Conservation (phyloP, 2,329 filamentous ascomycete genomes). For the Trichoderma sp. region DNA sequence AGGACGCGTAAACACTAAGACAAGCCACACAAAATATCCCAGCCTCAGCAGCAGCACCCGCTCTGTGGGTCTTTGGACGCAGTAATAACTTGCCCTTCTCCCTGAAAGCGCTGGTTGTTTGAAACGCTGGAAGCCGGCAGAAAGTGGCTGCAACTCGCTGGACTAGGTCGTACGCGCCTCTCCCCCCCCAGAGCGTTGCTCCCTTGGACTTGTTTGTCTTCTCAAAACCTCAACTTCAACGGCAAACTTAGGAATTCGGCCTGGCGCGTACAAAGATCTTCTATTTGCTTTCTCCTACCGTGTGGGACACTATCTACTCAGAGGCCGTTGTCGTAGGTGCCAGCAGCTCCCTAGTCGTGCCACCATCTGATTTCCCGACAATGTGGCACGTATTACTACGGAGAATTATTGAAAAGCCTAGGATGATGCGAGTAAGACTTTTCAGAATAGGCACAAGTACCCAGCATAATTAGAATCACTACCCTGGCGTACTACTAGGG, state of each 20-base stretch:
- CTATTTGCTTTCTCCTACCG: background rate
- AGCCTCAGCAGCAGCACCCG: background rate
- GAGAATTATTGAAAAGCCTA: background rate
- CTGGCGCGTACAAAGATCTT: background rate
- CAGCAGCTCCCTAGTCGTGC: background rate
- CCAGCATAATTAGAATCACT: background rate
- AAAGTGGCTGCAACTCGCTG: constrained; percentile 14
- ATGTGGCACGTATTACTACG: background rate
- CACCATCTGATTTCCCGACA: background rate
- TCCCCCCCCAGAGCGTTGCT: background rate
- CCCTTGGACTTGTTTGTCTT: background rate
- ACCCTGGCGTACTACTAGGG: no score
- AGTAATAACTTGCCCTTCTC: background rate
- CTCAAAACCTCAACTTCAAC: background rate
- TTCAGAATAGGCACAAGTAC: no score
- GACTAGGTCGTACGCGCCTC: background rate
- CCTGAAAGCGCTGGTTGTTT: background rate
- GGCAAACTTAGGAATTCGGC: background rate
- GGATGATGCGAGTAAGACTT: background rate
- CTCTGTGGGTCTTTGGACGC: background rate
- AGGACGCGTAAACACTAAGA: background rate
- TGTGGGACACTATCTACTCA: background rate
- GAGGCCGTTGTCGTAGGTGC: background rate
- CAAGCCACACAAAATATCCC: background rate
- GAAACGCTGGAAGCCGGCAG: background rate